phyloP scores from a whole-genome alignment of 768 basidiomycete species.

The Lanmaoa pseudosensibilis region DNA sequence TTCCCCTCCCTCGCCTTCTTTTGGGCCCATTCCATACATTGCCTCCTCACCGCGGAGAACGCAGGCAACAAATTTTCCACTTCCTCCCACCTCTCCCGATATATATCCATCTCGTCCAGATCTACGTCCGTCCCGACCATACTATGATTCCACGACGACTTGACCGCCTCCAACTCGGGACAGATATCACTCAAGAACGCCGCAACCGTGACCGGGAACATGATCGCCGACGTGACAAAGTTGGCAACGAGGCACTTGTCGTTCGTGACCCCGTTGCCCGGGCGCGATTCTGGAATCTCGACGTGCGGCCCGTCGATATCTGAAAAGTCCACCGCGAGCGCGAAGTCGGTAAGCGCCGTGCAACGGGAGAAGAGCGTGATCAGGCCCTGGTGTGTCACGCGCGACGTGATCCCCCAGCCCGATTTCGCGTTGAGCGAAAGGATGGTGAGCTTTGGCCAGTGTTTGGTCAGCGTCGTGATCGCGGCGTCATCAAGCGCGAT shows the following conservation, averaged over 20 bases:
- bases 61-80: conserved; percentile 25
- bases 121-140: conserved; percentile 1
- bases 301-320: conserved; percentile 9
- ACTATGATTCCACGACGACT: conserved; percentile 13
- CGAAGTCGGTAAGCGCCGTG: conserved; percentile 4
- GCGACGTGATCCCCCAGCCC: conserved; percentile 21
- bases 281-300: background rate
- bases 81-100: conserved; percentile 22
- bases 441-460: conserved; percentile 18
- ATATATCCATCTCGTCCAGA: conserved; percentile 9
- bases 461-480: conserved; percentile 17
- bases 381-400: conserved; percentile 24
- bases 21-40: conserved; percentile 11
- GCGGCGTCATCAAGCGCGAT: conserved; percentile 22
- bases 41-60: conserved; percentile 21
- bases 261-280: conserved; percentile 13
- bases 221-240: conserved; percentile 25
- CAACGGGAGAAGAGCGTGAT: conserved; percentile 20
- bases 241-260: conserved; percentile 7
- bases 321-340: conserved; percentile 24
- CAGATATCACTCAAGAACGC: conserved; percentile 30
- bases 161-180: conserved; percentile 15
- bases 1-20: background rate
- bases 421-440: conserved; percentile 18
- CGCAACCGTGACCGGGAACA: conserved; percentile 17